Conservation (phyloP, 2,329 filamentous ascomycete species). For the Colletotrichum sp. region DNA sequence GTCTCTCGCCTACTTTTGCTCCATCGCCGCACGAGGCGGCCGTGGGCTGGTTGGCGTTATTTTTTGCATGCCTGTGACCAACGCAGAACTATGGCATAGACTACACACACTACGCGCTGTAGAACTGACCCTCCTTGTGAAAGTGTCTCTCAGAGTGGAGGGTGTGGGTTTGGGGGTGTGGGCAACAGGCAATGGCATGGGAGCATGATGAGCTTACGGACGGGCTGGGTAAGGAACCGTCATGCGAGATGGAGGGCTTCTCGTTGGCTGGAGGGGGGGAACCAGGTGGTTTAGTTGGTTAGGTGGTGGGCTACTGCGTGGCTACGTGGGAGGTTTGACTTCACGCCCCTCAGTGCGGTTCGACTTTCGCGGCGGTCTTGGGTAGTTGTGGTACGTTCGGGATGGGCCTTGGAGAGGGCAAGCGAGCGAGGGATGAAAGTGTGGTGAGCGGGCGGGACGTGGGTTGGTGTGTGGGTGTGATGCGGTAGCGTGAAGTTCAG, state of each 20-base stretch:
- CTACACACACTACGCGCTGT: background rate
- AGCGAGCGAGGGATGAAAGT: background rate
- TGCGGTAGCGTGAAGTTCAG: background rate
- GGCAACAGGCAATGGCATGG: background rate
- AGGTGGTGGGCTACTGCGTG: background rate
- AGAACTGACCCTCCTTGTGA: conserved; percentile 6
- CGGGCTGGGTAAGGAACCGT: conserved; percentile 7
- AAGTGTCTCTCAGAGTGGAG: background rate
- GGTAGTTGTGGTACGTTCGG: conserved; percentile 9
- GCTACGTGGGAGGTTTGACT: background rate
- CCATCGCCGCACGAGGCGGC: background rate
- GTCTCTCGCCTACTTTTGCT: background rate
- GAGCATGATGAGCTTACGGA: conserved; percentile 12
- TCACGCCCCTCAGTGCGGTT: background rate
- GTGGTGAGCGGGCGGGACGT: background rate
- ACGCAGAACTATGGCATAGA: background rate
- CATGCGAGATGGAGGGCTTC: conserved; percentile 18
- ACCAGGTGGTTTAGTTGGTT: background rate
- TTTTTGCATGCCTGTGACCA: background rate
- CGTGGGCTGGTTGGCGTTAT: background rate
- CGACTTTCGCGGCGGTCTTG: background rate
- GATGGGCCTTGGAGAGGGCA: conserved; percentile 5
- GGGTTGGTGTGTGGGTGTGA: background rate
- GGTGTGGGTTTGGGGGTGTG: background rate
- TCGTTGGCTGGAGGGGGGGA: conserved; percentile 13